These are phyloP conservation scores for Dalbergia cultrata DNA, from an alignment of 306 rosid species.

Conservation along the genomic window DNA sequence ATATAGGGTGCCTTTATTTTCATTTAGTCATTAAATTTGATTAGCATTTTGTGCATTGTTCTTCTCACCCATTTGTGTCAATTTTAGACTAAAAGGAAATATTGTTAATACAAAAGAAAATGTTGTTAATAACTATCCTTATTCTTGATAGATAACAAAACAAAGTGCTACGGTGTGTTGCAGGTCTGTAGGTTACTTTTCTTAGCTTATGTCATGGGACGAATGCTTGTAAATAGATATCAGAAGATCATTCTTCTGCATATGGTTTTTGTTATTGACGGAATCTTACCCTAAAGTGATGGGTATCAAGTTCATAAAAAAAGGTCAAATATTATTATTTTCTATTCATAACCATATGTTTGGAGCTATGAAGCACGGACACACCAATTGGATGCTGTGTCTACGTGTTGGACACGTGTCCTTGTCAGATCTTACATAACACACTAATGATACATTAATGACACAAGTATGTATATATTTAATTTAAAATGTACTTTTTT, in stretches of 20 bases:
- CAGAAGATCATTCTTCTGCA: not conserved
- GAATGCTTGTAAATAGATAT: not conserved
- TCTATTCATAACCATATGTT: not conserved
- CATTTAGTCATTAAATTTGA: constrained; percentile 1
- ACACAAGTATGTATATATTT: no score
- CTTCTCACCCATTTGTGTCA: not conserved
- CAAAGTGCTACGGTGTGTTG: constrained; percentile 1
- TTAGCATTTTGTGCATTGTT: not conserved
- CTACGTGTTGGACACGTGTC: no score
- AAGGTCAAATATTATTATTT: not conserved
- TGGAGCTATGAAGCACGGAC: no score
- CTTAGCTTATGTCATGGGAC: not conserved
- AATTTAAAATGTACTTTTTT: no score
- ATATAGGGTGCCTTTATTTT: not conserved
- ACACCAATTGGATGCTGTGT: no score
- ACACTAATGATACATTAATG: no score
- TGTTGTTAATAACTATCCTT: not conserved
- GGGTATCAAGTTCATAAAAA: not conserved
- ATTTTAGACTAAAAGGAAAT: not conserved
- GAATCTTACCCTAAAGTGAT: not conserved
- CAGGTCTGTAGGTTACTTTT: constrained; percentile 2
- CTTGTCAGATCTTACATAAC: no score
- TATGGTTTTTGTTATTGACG: constrained; percentile 1
- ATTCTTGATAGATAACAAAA: constrained; percentile 12
- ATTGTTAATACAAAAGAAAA: not conserved